Percentiles rank a stretch among this genome's conserved stretches.
Evolutionary conservation across 257 asterid species (phyloP).

Genomic region (Solanum piurae): DNA sequence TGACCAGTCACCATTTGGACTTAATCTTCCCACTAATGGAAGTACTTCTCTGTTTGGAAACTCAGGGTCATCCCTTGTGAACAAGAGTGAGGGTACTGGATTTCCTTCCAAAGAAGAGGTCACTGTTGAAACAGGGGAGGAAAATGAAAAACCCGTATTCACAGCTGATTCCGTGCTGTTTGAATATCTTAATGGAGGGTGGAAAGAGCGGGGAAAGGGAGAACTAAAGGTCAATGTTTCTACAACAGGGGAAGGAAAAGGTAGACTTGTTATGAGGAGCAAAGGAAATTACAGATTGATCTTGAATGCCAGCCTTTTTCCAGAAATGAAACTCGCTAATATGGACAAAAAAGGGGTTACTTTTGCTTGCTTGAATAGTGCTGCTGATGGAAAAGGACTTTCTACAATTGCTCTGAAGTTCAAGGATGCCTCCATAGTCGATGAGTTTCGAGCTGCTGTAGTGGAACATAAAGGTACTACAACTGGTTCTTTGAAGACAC

Average conservation of each 20-base stretch:
- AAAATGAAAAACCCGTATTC: constrained; percentile 55
- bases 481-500: constrained; percentile 39
- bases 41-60: constrained; percentile 37
- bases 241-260: constrained; percentile 42
- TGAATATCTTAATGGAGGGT: constrained; percentile 56
- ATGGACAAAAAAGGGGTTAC: constrained; percentile 95
- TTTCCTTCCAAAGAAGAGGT: constrained; percentile 54
- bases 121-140: constrained; percentile 70
- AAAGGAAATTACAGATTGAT: constrained; percentile 78
- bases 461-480: constrained; percentile 34
- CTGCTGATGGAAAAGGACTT: constrained; percentile 61
- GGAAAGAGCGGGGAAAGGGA: constrained; percentile 97
- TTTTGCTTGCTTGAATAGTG: constrained; percentile 78
- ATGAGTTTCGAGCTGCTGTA: constrained; percentile 56
- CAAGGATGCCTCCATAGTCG: constrained; percentile 61
- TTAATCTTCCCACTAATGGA: constrained; percentile 15
- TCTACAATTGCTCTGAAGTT: constrained; percentile 85
- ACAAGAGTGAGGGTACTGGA: constrained; percentile 31
- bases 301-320: constrained; percentile 73
- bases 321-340: constrained; percentile 80
- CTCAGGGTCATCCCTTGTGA: constrained; percentile 16
- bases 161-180: constrained; percentile 64
- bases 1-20: neutral
- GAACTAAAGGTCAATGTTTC: constrained; percentile 72
- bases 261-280: constrained; percentile 83